phyloP scores from a whole-genome alignment of 1,284 basidiomycete genomes.

The Pascua sp. region DNA sequence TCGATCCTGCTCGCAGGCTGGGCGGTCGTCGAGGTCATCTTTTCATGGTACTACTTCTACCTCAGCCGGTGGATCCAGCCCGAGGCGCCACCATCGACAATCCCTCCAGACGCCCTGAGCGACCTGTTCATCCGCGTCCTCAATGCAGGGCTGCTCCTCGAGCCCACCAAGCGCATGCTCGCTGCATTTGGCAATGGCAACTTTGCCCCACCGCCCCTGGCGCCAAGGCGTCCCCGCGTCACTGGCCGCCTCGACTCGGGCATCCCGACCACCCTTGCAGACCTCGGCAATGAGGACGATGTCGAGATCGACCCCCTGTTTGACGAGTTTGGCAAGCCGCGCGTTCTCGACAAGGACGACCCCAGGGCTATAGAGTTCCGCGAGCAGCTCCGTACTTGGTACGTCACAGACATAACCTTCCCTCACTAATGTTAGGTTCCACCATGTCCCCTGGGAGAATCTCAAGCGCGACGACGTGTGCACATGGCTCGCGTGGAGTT shows the following conservation, averaged over 20 bases:
- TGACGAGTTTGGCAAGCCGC: slow-evolving; percentile 10
- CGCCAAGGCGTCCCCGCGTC: no score
- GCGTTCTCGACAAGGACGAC: slow-evolving; percentile 32
- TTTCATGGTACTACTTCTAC: slow-evolving; percentile 66
- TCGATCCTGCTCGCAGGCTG: slow-evolving; percentile 30
- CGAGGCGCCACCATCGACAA: slow-evolving; percentile 50
- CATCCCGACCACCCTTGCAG: no score
- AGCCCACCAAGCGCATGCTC: no score
- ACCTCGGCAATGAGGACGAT: slow-evolving; percentile 22
- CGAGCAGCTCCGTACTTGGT: slow-evolving; percentile 48
- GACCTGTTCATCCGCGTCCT: slow-evolving; percentile 61
- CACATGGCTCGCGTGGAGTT: slow-evolving; percentile 79
- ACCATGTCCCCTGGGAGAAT: slow-evolving; percentile 67
- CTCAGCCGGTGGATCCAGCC: slow-evolving; percentile 59
- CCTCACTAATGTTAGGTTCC: slow-evolving; percentile 57
- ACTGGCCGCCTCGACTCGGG: background rate
- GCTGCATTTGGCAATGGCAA: no score
- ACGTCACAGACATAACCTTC: slow-evolving; percentile 35
- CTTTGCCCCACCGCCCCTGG: no score
- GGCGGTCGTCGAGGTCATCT: slow-evolving; percentile 52
- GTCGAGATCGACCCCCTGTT: slow-evolving; percentile 10
- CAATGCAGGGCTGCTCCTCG: slow-evolving; percentile 53
- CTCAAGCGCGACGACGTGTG: slow-evolving; percentile 64
- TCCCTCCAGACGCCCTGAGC: slow-evolving; percentile 56
- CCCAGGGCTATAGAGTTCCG: slow-evolving; percentile 45